These are phyloP conservation scores for Orbilia oligospora DNA, from an alignment of 2,329 filamentous ascomycete species.

Conservation along the genomic window DNA sequence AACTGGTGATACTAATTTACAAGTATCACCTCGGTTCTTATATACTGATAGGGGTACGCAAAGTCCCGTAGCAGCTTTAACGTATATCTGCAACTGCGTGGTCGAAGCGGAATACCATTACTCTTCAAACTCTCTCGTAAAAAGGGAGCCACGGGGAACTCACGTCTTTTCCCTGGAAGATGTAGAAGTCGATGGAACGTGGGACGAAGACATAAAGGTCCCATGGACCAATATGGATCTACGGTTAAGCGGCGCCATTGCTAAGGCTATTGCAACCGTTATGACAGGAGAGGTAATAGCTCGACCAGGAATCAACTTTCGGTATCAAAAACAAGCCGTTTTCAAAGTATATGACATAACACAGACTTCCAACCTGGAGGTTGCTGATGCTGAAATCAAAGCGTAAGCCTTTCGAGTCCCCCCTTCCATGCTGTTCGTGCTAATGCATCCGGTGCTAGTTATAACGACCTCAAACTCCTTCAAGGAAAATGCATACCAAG, in stretches of 20 bases:
- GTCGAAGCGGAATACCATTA: not conserved
- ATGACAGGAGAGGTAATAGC: not conserved
- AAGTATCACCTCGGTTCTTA: not conserved
- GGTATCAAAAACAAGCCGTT: not conserved
- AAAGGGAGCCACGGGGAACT: not conserved
- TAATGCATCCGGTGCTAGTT: not conserved
- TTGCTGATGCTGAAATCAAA: conserved; percentile 23
- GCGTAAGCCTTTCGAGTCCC: conserved; percentile 5
- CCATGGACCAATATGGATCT: not conserved
- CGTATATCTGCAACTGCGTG: not conserved
- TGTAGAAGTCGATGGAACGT: not conserved
- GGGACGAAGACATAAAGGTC: not conserved
- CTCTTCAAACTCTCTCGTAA: not conserved
- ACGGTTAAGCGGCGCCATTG: not conserved
- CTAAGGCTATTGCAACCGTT: not conserved
- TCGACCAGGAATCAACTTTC: not conserved
- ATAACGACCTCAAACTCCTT: not conserved
- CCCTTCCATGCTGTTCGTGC: not conserved
- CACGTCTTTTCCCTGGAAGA: not conserved
- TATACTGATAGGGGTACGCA: not conserved
- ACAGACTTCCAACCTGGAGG: not conserved
- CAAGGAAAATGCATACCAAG: conserved; percentile 37
- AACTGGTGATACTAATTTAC: not conserved
- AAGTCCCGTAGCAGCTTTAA: conserved; percentile 4
- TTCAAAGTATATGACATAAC: conserved; percentile 41